Base-by-base conservation (phyloP, 208 protist genomes). In the Crithidia acanthocephali region DNA sequence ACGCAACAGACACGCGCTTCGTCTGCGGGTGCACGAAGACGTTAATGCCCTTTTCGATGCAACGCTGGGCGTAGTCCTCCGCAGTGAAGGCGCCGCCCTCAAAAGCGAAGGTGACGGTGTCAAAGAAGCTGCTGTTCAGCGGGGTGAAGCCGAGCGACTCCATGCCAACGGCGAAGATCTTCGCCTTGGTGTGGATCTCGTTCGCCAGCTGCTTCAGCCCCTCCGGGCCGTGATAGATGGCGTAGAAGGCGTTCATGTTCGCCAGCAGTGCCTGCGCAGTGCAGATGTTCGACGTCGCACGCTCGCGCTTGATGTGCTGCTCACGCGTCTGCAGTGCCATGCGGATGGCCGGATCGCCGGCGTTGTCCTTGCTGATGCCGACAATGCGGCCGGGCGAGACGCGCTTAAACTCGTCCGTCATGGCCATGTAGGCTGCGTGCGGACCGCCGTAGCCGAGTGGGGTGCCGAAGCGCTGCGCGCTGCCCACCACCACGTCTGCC, bases 311-410 rank as follows among this genome's bases (percentile, higher is more conserved):
- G 83, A 99, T 99, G 87, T 99, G 98, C 86, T 99, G 98, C 87
- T 99, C 98, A 59, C 98, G 93, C 20, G 98, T 99, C 87, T 99
- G 98, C 20, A 99, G 84, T 15, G 98, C 91, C 92, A 99, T 98
- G 65, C 98, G 94, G 42, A 98, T 94, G 0, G 97, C 97, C n/a
- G 77, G 74, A 22, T 97, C 85, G 48, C 96, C 96, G 20, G 76
- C 51, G 16, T 62, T 75, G 79, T 99, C 98, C 57, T 95, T 92
- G 59, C 87, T 94, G 25, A 99, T 85, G 63, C 98, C 98, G 72
- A 99, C 97, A 59, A 99, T 97, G 64, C 98, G 87, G 6, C 98
- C 98, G 8, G 98, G 98, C 23, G 97, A 83, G 20, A 94, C 65
- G 62, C 98, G 94, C 73, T 96, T 95, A 74, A 95, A 87, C 37